Evolutionary conservation across 441 rosid genomes (phyloP).

Genomic region (Erodium texanum): DNA sequence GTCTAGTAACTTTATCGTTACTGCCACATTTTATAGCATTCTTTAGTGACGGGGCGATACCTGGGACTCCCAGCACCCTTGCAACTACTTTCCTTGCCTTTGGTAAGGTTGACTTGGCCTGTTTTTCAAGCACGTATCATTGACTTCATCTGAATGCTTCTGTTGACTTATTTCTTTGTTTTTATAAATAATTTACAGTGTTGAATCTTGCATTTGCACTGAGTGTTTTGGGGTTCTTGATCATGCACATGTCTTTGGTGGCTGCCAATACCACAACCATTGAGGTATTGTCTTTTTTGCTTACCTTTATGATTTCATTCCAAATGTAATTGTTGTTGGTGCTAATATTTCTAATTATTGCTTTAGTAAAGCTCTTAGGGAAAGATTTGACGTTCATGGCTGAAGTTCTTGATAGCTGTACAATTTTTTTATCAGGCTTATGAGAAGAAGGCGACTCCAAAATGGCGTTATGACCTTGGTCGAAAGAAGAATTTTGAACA

Average conservation of each 20-base stretch:
- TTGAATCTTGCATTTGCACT: conserved; percentile 75
- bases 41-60: conserved; percentile 81
- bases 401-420: conserved; percentile 1
- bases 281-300: conserved; percentile 48
- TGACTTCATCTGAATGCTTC: background rate
- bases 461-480: conserved; percentile 82
- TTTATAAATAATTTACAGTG: conserved; percentile 31
- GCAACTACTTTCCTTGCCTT: conserved; percentile 83
- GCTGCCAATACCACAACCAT: conserved; percentile 73
- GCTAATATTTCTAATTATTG: background rate
- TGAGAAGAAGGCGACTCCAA: conserved; percentile 72
- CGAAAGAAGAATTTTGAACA: conserved; percentile 71
- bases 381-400: background rate
- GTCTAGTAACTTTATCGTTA: conserved; percentile 59
- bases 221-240: conserved; percentile 74
- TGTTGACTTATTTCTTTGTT: conserved; percentile 14
- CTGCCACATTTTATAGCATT: conserved; percentile 73
- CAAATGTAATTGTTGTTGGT: conserved; percentile 2
- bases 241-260: conserved; percentile 77
- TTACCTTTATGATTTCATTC: background rate
- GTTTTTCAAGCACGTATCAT: conserved; percentile 1
- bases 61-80: conserved; percentile 76
- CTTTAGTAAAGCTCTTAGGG: no score
- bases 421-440: conserved; percentile 47
- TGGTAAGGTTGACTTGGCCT: conserved; percentile 32